phyloP scores from a whole-genome alignment of 805 yeast species.

The Suhomyces sp. region DNA sequence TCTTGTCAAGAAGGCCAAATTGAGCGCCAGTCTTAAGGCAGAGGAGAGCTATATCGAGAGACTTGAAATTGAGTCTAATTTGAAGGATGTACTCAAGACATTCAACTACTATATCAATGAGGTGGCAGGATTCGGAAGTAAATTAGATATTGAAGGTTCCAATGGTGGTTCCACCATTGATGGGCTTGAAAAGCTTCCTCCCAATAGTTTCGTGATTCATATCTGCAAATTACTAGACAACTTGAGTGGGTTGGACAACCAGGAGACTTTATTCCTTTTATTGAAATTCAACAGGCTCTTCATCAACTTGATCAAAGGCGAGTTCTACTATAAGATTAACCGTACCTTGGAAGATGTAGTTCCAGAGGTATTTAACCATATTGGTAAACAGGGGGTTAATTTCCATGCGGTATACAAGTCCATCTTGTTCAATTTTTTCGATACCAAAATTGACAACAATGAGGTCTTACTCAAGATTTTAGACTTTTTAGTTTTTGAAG shows the following conservation, averaged over 20 bases:
- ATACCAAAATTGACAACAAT: slow-evolving; percentile 7
- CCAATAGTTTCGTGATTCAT: slow-evolving; percentile 23
- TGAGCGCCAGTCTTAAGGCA: slow-evolving; percentile 7
- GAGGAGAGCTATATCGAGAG: slow-evolving; percentile 17
- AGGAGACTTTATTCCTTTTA: slow-evolving; percentile 34
- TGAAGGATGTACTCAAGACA: slow-evolving; percentile 28
- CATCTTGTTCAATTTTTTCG: slow-evolving; percentile 20
- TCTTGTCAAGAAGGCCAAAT: slow-evolving; percentile 23
- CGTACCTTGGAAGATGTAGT: slow-evolving; percentile 37
- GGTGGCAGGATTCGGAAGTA: neutral
- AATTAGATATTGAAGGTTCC: slow-evolving; percentile 16
- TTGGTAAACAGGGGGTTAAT: slow-evolving; percentile 37
- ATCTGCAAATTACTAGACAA: slow-evolving; percentile 17
- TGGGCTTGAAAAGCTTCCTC: slow-evolving; percentile 12
- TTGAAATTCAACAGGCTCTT: slow-evolving; percentile 32
- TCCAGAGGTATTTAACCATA: slow-evolving; percentile 28
- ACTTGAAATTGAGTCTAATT: slow-evolving; percentile 15
- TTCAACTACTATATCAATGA: slow-evolving; percentile 29
- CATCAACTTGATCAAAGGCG: slow-evolving; percentile 27
- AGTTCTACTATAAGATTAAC: slow-evolving; percentile 35
- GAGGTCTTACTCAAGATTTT: slow-evolving; percentile 16
- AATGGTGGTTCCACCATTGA: slow-evolving; percentile 5
- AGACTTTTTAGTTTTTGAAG: slow-evolving; percentile 42
- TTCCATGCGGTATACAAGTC: slow-evolving; percentile 20
- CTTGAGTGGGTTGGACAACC: slow-evolving; percentile 20